These are phyloP conservation scores for Solanum bulbocastanum DNA, from an alignment of 257 asterid genomes.

Conservation along the genomic window DNA sequence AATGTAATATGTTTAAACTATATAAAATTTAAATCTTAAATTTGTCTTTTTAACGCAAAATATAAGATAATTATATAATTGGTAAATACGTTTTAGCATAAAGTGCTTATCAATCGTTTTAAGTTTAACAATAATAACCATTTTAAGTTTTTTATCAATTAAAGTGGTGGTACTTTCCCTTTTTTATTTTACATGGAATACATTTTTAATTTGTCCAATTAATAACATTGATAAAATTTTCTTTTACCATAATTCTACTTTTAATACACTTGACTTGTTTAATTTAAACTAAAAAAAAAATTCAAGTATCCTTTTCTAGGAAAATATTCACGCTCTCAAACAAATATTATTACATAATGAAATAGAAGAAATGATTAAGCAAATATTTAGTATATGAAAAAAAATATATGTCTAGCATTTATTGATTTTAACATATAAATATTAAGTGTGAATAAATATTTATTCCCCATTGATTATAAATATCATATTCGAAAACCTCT, in stretches of 20 bases:
- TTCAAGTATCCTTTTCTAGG: no score
- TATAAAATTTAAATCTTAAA: neutral
- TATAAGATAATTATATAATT: neutral
- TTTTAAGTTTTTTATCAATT: no score
- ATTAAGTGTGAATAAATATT: neutral
- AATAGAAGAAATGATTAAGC: neutral
- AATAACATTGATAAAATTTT: neutral
- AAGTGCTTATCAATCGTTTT: neutral
- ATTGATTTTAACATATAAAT: neutral
- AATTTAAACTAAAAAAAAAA: no score
- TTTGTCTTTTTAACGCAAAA: neutral
- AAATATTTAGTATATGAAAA: neutral
- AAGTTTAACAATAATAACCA: neutral
- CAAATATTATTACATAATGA: neutral
- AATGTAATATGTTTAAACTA: neutral
- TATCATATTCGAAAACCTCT: neutral
- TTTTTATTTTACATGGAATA: neutral
- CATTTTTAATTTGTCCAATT: neutral
- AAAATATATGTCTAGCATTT: neutral
- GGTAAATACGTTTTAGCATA: neutral
- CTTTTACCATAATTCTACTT: neutral
- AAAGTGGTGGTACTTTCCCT: neutral
- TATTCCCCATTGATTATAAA: neutral
- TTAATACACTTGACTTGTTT: neutral
- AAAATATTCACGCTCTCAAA: no score